phyloP scores from a whole-genome alignment of 2,329 filamentous ascomycete species.

The Venturia effusa region DNA sequence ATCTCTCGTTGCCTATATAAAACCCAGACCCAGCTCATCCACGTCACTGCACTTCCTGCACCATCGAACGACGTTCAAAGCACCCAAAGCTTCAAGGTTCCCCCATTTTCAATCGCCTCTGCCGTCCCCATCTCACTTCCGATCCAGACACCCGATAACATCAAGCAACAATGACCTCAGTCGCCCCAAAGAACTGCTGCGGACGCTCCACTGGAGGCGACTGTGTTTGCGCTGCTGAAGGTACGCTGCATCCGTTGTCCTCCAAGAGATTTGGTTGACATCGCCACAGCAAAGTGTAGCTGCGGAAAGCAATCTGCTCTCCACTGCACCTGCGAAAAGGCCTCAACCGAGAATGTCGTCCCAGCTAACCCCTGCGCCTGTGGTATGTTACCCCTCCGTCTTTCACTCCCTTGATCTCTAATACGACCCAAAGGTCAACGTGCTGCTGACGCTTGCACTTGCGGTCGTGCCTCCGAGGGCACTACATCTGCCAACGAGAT shows the following conservation, averaged over 20 bases:
- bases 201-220: conserved; percentile 5
- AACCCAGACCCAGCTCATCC: neutral
- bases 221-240: conserved; percentile 12
- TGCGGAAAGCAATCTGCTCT: conserved; percentile 83
- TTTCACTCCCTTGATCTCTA: no score
- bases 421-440: conserved; percentile 43
- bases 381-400: conserved; percentile 36
- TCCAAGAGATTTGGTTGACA: conserved; percentile 18
- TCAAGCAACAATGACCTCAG: neutral
- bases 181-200: conserved; percentile 11
- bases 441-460: conserved; percentile 71
- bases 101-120: neutral
- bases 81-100: neutral
- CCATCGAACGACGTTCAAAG: neutral
- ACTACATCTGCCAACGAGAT: conserved; percentile 69
- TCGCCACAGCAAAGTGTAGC: conserved; percentile 57
- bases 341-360: conserved; percentile 62
- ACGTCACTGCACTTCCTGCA: neutral
- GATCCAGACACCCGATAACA: neutral
- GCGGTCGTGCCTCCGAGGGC: conserved; percentile 50
- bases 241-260: conserved; percentile 13
- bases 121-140: neutral
- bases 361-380: conserved; percentile 71
- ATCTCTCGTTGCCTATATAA: neutral
- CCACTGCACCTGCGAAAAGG: conserved; percentile 74